Conservation (phyloP, 257 asterid species). For the Primulina huaijiensis region DNA sequence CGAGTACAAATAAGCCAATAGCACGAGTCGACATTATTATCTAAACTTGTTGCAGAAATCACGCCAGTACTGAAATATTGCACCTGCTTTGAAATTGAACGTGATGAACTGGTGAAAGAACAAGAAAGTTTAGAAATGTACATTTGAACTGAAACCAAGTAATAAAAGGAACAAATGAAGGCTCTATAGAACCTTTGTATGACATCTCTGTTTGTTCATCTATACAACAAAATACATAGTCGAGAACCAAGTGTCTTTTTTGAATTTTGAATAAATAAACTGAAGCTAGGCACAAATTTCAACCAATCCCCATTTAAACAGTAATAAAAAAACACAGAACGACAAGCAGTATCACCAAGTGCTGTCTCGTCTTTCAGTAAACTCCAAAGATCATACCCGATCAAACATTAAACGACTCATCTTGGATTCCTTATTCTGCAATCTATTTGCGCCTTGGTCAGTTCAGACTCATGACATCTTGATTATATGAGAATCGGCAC, state of each 20-base stretch:
- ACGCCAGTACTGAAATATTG: too few relatives aligned
- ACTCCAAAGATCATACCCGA: not conserved
- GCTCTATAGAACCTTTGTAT: not conserved
- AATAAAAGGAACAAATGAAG: not conserved
- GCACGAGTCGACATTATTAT: too few relatives aligned
- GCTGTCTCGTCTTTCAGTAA: not conserved
- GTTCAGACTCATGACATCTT: conserved; percentile 14
- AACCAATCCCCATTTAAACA: not conserved
- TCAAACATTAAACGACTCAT: not conserved
- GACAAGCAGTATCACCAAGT: not conserved
- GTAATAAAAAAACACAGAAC: not conserved
- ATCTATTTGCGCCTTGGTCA: not conserved
- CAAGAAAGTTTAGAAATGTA: too few relatives aligned
- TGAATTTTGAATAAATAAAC: not conserved
- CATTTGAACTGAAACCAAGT: not conserved
- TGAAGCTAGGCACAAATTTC: not conserved
- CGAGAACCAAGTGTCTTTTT: not conserved
- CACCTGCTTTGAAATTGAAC: too few relatives aligned
- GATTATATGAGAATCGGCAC: conserved; percentile 32
- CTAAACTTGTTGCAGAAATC: too few relatives aligned
- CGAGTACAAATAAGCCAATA: too few relatives aligned
- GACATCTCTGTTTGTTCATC: not conserved
- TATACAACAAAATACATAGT: not conserved
- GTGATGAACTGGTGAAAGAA: too few relatives aligned
- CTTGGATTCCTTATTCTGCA: not conserved